These are phyloP conservation scores for Hymenoscyphus repandus DNA, from an alignment of 2,329 filamentous ascomycete genomes.

Conservation along the genomic window DNA sequence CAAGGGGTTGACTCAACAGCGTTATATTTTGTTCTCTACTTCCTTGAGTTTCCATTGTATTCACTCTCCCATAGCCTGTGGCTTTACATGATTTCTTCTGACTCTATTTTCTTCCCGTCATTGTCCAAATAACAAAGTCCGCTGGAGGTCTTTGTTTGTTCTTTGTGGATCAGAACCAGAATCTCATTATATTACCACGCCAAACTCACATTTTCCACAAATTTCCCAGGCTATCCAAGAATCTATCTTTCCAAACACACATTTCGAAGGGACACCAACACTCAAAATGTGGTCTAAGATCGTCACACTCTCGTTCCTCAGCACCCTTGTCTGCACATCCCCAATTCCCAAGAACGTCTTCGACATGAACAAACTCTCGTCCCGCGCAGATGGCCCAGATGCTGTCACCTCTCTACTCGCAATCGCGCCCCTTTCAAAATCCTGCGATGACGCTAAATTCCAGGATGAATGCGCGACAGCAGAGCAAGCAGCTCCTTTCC, in stretches of 20 bases:
- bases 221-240: not conserved
- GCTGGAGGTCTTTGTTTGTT: too few species aligned
- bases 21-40: too few species aligned
- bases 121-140: too few species aligned
- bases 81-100: too few species aligned
- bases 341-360: conserved; percentile 5
- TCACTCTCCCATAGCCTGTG: too few species aligned
- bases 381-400: conserved; percentile 7
- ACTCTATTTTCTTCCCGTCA: too few species aligned
- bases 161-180: too few species aligned
- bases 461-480: conserved; percentile 49
- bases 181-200: too few species aligned
- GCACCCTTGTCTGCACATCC: conserved; percentile 5
- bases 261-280: not conserved
- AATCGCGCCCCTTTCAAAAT: conserved; percentile 44
- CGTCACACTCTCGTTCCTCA: conserved; percentile 3
- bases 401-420: conserved; percentile 20
- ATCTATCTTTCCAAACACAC: not conserved
- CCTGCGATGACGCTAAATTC: conserved; percentile 40
- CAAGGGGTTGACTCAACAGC: too few species aligned
- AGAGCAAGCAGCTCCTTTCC: conserved; percentile 42
- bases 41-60: too few species aligned
- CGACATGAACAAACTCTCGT: not conserved
- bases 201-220: not conserved
- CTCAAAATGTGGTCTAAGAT: conserved; percentile 5